These are phyloP conservation scores for Capronia americana DNA, from an alignment of 2,329 filamentous ascomycete species.

Conservation along the genomic window DNA sequence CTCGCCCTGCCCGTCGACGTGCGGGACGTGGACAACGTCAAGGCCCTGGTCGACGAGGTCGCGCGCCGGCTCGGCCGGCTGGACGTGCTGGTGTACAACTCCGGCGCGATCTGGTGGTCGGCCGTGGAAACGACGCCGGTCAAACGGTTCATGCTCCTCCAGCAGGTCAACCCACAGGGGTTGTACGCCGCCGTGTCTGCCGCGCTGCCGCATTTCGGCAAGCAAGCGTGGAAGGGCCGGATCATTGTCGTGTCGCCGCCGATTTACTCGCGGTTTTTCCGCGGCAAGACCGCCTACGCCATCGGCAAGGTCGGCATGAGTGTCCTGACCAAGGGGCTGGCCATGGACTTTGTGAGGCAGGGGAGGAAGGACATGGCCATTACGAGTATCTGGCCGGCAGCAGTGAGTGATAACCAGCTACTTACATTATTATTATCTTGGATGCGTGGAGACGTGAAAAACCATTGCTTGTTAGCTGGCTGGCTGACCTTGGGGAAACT, in stretches of 20 bases:
- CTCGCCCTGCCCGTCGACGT: slow-evolving; percentile 74
- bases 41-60: slow-evolving; percentile 65
- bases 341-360: slow-evolving; percentile 78
- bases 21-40: slow-evolving; percentile 66
- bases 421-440: background rate
- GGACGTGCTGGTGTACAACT: slow-evolving; percentile 81
- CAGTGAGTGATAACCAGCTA: slow-evolving; percentile 55
- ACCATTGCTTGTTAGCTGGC: too few species aligned
- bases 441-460: background rate
- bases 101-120: slow-evolving; percentile 85
- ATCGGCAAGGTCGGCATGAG: slow-evolving; percentile 74
- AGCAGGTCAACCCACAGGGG: slow-evolving; percentile 75
- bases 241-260: slow-evolving; percentile 82
- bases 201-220: slow-evolving; percentile 63
- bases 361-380: slow-evolving; percentile 73
- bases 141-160: slow-evolving; percentile 80
- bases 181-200: slow-evolving; percentile 76
- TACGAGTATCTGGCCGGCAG: slow-evolving; percentile 82
- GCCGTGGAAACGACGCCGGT: slow-evolving; percentile 74
- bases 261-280: slow-evolving; percentile 83
- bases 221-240: slow-evolving; percentile 62
- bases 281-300: slow-evolving; percentile 85
- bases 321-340: slow-evolving; percentile 78
- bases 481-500: background rate
- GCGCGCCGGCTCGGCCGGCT: slow-evolving; percentile 67